Evolutionary conservation across 257 asterid genomes (phyloP).

Genomic region (Osmanthus fragrans): DNA sequence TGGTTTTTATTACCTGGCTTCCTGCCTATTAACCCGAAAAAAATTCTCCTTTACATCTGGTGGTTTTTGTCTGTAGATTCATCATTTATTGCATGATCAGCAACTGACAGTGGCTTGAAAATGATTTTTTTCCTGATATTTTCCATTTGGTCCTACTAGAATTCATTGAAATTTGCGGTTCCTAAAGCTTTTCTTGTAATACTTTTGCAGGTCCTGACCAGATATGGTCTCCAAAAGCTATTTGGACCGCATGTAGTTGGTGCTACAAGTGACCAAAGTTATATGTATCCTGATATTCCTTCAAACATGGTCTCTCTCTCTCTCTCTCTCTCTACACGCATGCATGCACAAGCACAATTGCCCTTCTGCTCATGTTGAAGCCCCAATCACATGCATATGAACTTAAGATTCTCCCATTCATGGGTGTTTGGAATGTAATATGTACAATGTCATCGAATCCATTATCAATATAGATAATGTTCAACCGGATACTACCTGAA

Average conservation of each 20-base stretch:
- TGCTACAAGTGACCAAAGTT: constrained; percentile 72
- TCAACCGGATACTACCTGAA: not conserved
- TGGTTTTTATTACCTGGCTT: not conserved
- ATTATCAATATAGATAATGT: not conserved
- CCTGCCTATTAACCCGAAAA: no score
- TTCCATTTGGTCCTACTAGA: not conserved
- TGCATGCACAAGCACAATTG: not conserved
- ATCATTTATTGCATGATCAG: not conserved
- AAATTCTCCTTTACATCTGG: not conserved
- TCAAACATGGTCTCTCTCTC: constrained; percentile 73
- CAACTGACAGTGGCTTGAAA: not conserved
- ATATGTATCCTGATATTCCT: constrained; percentile 88
- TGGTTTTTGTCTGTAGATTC: not conserved
- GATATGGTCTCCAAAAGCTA: constrained; percentile 71
- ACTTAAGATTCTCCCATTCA: not conserved
- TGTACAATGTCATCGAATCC: not conserved
- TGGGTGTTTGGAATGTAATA: not conserved
- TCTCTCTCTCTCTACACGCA: constrained; percentile 21
- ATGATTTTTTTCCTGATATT: not conserved
- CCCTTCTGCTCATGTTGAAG: not conserved
- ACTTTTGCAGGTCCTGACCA: constrained; percentile 54
- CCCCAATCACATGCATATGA: not conserved
- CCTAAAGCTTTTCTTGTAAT: not conserved
- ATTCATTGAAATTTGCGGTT: not conserved
- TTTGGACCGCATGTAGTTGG: constrained; percentile 73